Base-by-base conservation (phyloP, 1,139 yeast species). In the Petasospora rhodanensis region DNA sequence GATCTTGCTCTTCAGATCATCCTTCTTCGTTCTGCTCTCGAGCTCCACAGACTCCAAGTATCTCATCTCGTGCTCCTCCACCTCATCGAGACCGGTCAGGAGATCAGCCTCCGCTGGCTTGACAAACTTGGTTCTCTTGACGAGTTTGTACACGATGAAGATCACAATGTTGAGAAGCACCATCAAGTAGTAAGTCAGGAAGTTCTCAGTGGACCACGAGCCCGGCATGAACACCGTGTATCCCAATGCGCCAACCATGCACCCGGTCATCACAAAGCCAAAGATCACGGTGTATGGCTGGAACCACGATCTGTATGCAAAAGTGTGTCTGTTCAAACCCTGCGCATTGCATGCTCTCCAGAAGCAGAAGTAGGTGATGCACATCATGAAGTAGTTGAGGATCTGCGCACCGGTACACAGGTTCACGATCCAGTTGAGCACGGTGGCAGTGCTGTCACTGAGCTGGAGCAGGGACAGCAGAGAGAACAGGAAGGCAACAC, bases 351-450 rank as follows among this genome's bases (percentile, higher is more conserved):
- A 60, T 7, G 85, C 86, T 30, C 66, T 57, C 58, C 68, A 71
- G 59, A 79, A 81, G 54, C 69, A 73, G 43, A 63, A 35, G 58
- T 78, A 81, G 1, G 80, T 76, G 34, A 74, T 53, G 31, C 71
- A 59, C 70, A 80, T 76, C 48, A 75, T 65, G 31, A 71, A 66
- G 51, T 74, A 79, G 53, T 77, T 79, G 50, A 79, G 67, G 39
- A 80, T 59, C 56, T 79, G 84, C 6, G 83, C 74, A 7, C 82
- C 83, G 7, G 89, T 78, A 47, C 77, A 74, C 43, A 80, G 62
- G 45, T 70, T 73, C 29, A 79, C 76, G 58, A 80, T 73, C 75
- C 82, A 80, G 45, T 62, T 64, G 48, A 81, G 67, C 16, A 77
- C 89, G 16, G 64, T 67, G 18, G 68, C 62, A 14, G 81, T 70